Evolutionary conservation across 305 asterid species (phyloP), one percentile per base, ranked within the genome.

Genomic region (Fraxinus dipetala): DNA sequence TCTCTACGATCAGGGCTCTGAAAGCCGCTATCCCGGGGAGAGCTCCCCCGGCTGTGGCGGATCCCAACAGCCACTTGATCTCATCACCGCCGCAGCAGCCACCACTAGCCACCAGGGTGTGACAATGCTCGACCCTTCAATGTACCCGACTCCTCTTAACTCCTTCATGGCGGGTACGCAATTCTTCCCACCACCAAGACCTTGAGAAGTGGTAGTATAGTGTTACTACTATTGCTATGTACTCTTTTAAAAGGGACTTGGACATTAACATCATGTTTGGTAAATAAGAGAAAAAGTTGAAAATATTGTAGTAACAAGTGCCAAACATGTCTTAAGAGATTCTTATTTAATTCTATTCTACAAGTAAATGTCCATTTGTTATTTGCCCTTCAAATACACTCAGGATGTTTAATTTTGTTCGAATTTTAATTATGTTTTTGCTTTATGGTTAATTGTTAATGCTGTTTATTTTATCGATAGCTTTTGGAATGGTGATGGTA

Each of bases 1-100:
- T 80, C 86, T 93, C 18, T 93, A 93, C 83, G 95, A 93, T 87
- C 98, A 93, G 90, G 97, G 98, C 24, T 87, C 85, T 0, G 97
- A 92, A n/a, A 82, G 72, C 79, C 91, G 91, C 26, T 85, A 87
- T 77, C 24, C 80, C 11, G 93, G 92, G 5, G 92, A 87, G 72
- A 70, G 82, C 77, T 85, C 92, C 31, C 81, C 88, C 30, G 84
- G 85, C 22, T 82, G 85, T 8, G 89, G 85, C 43, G 84, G 73
- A 13, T 54, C 82, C 14, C 89, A 81, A 24, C 91, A 86, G 31
- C 92, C 91, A 9, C 87, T 87, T n/a, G 90, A 87, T 84, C 87
- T 91, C 24, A 89, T 89, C 4, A 79, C 91, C 65, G 48, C 85
- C 10, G 51, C 87, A 34, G 32, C 81, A 35, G 59, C 86, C 9